These are phyloP conservation scores for Ustilago hordei DNA, from an alignment of 1,284 basidiomycete species.

Conservation along the genomic window DNA sequence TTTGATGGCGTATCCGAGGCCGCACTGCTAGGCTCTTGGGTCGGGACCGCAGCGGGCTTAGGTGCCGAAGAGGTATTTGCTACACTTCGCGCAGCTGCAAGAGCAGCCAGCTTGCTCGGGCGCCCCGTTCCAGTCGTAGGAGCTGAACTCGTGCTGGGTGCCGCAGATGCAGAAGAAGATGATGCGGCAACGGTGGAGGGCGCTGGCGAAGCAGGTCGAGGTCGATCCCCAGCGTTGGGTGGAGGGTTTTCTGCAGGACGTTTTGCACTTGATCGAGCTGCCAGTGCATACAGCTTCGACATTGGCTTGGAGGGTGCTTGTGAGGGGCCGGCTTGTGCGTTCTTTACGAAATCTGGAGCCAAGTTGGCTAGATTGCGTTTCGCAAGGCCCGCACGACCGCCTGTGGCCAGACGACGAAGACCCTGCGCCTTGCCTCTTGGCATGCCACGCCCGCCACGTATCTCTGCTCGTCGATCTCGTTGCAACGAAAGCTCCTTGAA, in stretches of 20 bases:
- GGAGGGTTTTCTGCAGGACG: constrained; percentile 36
- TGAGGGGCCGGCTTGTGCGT: constrained; percentile 12
- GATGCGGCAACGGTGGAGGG: constrained; percentile 10
- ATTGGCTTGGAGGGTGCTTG: constrained; percentile 23
- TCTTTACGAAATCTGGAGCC: constrained; percentile 39
- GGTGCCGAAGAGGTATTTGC: constrained; percentile 11
- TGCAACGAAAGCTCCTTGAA: constrained; percentile 71
- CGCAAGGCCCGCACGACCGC: constrained; percentile 50
- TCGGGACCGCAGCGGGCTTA: constrained; percentile 14
- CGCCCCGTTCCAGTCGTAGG: constrained; percentile 13
- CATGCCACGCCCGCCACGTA: constrained; percentile 33
- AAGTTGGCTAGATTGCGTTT: constrained; percentile 47
- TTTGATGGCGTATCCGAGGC: constrained; percentile 70
- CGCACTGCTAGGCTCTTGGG: constrained; percentile 62
- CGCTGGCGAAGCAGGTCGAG: constrained; percentile 24
- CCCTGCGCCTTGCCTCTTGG: constrained; percentile 37
- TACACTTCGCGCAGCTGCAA: constrained; percentile 50
- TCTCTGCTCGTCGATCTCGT: constrained; percentile 36
- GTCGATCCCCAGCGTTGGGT: constrained; percentile 14
- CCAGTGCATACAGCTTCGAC: constrained; percentile 47
- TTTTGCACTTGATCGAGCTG: constrained; percentile 44
- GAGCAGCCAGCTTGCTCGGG: constrained; percentile 58
- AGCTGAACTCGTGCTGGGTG: neutral
- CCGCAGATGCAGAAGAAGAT: constrained; percentile 3
- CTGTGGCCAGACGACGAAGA: constrained; percentile 39